Percentiles rank a stretch among this genome's conserved stretches.
These are phyloP conservation scores for Starmerella powellii DNA, from an alignment of 805 yeast species.

Conservation along the genomic window DNA sequence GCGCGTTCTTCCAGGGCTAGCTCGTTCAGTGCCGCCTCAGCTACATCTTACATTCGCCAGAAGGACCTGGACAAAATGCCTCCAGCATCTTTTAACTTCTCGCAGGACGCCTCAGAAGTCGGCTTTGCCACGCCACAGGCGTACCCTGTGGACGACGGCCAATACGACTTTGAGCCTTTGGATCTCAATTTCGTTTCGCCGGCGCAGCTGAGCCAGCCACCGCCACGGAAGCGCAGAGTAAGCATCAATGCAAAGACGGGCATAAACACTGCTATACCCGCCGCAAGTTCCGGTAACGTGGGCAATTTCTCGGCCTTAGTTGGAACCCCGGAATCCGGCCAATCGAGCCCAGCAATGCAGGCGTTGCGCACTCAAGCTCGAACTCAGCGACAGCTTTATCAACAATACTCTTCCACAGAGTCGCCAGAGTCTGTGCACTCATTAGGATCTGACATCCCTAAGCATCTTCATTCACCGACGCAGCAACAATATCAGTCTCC, in stretches of 20 bases:
- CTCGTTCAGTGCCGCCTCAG: conserved; percentile 55
- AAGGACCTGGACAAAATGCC: conserved; percentile 30
- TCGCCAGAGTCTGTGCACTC: background rate
- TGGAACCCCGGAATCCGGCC: background rate
- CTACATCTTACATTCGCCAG: conserved; percentile 45
- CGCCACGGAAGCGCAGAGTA: conserved; percentile 11
- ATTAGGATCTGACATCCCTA: background rate
- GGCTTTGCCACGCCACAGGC: conserved; percentile 73
- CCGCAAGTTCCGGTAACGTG: background rate
- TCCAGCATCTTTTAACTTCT: conserved; percentile 15
- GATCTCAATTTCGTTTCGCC: conserved; percentile 13
- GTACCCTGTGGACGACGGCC: conserved; percentile 25
- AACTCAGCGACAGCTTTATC: conserved; percentile 7
- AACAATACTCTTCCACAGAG: background rate
- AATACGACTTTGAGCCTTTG: conserved; percentile 11
- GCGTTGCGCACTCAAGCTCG: conserved; percentile 9
- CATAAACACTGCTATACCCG: background rate
- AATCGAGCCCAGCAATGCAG: conserved; percentile 5
- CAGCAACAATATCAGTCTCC: background rate
- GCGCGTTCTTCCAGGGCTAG: conserved; percentile 19
- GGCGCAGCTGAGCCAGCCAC: conserved; percentile 10
- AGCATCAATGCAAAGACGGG: conserved; percentile 1
- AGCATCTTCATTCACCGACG: background rate
- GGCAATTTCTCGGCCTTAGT: background rate
- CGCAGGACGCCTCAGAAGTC: conserved; percentile 48